Conservation (phyloP, 805 yeast species). For the Yamadazyma akitaensis region DNA sequence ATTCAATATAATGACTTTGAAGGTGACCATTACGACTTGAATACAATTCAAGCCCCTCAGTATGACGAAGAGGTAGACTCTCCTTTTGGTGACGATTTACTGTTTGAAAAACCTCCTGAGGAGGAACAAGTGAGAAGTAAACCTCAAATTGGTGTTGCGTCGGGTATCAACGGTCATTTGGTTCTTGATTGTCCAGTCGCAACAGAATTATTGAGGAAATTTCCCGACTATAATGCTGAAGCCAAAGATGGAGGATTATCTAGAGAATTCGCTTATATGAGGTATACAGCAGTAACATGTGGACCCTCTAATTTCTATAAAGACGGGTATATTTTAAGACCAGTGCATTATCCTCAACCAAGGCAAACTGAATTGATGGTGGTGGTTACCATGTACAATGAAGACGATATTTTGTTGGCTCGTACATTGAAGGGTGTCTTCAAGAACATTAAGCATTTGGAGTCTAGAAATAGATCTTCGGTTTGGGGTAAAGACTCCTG, state of each 20-base stretch:
- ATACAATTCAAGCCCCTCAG: conserved; percentile 20
- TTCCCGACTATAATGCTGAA: conserved; percentile 34
- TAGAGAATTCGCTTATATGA: conserved; percentile 58
- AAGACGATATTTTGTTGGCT: conserved; percentile 59
- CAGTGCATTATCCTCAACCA: conserved; percentile 48
- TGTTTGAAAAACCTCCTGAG: conserved; percentile 32
- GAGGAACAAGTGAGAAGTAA: conserved; percentile 29
- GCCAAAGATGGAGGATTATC: conserved; percentile 39
- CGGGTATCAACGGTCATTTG: conserved; percentile 43
- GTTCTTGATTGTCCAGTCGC: conserved; percentile 48
- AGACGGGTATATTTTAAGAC: conserved; percentile 55
- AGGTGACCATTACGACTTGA: conserved; percentile 42
- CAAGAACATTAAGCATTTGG: conserved; percentile 59
- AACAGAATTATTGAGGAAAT: conserved; percentile 38
- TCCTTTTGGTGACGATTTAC: conserved; percentile 29
- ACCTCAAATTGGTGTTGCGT: conserved; percentile 32
- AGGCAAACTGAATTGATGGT: conserved; percentile 60
- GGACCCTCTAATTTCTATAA: conserved; percentile 64
- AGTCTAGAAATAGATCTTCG: conserved; percentile 44
- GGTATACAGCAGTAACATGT: conserved; percentile 63
- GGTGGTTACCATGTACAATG: conserved; percentile 65
- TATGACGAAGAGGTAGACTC: conserved; percentile 15
- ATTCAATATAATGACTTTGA: conserved; percentile 38
- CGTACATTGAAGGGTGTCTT: conserved; percentile 62
- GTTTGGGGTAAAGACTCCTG: conserved; percentile 49